phyloP scores from a whole-genome alignment of 1,284 basidiomycete species.

The Afroboletus lepidellus region DNA sequence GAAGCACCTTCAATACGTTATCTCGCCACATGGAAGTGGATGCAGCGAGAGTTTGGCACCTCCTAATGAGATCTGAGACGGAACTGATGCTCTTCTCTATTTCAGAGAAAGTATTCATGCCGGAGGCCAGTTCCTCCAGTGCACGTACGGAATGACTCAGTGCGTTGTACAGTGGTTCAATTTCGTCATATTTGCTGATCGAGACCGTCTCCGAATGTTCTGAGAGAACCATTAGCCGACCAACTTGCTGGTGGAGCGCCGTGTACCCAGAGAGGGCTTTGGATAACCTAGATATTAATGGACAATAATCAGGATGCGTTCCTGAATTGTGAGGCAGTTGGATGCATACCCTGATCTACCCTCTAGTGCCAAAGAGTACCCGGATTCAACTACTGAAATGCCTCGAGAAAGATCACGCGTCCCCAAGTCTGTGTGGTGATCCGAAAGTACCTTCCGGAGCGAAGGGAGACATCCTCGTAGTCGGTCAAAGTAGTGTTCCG shows the following conservation, averaged over 20 bases:
- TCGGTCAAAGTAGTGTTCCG: constrained; percentile 73
- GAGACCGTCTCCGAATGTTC: constrained; percentile 23
- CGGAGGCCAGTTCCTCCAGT: constrained; percentile 42
- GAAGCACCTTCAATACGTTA: constrained; percentile 26
- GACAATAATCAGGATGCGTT: not conserved
- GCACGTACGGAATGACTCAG: constrained; percentile 31
- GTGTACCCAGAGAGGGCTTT: constrained; percentile 22
- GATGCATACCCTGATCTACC: constrained; percentile 43
- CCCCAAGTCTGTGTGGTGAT: constrained; percentile 80
- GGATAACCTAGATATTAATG: constrained; percentile 38
- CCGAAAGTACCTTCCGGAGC: constrained; percentile 62
- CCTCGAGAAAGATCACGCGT: constrained; percentile 86
- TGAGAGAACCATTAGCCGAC: constrained; percentile 23
- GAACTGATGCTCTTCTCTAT: constrained; percentile 31
- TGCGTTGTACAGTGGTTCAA: constrained; percentile 30
- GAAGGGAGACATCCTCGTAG: constrained; percentile 68
- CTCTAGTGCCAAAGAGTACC: constrained; percentile 63
- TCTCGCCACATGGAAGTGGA: constrained; percentile 24
- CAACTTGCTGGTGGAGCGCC: constrained; percentile 14
- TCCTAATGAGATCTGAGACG: constrained; percentile 32
- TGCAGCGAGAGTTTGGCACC: constrained; percentile 22
- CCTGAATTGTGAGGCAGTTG: not conserved
- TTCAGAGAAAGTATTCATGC: constrained; percentile 34
- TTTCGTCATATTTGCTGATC: constrained; percentile 14
- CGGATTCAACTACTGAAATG: constrained; percentile 77